Evolutionary conservation across 257 asterid genomes (phyloP).

Genomic region (Nemophila menziesii): DNA sequence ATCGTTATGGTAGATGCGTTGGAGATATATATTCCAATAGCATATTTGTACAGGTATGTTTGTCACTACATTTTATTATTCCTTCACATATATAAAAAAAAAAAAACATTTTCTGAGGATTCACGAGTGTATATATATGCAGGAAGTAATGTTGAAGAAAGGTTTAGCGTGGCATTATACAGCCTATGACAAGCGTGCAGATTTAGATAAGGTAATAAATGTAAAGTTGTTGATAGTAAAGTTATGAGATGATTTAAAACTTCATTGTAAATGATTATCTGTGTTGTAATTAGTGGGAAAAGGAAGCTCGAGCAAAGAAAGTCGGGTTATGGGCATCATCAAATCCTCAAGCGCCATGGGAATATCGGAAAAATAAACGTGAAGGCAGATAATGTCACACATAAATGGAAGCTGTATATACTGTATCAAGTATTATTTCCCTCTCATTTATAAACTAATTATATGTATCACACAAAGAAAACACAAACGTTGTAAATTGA

Average conservation of each 20-base stretch:
- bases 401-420: neutral
- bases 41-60: conserved; percentile 72
- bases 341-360: conserved; percentile 99
- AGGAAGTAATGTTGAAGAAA: conserved; percentile 90
- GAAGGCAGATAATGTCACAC: conserved; percentile 35
- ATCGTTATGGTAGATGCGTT: conserved; percentile 73
- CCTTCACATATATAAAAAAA: neutral
- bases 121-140: neutral
- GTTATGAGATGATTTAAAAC: neutral
- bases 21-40: conserved; percentile 85
- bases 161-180: conserved; percentile 90
- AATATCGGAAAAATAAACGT: conserved; percentile 84
- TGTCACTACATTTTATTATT: neutral
- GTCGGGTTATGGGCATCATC: conserved; percentile 65
- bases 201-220: conserved; percentile 46
- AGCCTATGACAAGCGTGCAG: conserved; percentile 74
- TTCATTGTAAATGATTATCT: neutral
- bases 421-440: neutral
- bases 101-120: neutral
- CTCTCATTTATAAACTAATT: neutral
- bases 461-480: neutral
- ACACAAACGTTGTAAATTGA: neutral
- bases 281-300: conserved; percentile 57
- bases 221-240: too few relatives aligned
- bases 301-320: conserved; percentile 66